Conservation (phyloP, 179 eudicot species). For the Corrigiola litoralis region DNA sequence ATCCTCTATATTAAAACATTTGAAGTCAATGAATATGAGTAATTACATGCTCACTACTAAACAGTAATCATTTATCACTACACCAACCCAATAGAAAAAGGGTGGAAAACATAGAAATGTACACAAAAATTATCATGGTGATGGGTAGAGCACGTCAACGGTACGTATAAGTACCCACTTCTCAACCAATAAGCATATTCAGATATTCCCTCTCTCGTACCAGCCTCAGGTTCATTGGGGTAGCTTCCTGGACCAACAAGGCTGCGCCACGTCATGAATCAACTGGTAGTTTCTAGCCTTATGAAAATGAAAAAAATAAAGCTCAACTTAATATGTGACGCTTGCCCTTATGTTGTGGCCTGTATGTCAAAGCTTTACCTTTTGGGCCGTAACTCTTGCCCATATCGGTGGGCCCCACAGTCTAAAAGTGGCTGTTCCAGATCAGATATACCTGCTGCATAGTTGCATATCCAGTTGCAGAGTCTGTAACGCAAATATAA, state of each 20-base stretch:
- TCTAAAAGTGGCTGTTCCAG: constrained; percentile 6
- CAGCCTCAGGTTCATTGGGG: not conserved
- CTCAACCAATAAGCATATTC: constrained; percentile 18
- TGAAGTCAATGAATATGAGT: no score
- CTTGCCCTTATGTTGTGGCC: constrained; percentile 2
- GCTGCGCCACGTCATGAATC: constrained; percentile 14
- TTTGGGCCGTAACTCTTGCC: constrained; percentile 1
- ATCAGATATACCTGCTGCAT: constrained; percentile 6
- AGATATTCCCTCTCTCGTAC: constrained; percentile 10
- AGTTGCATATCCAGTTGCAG: no score
- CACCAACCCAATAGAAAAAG: no score
- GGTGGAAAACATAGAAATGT: not conserved
- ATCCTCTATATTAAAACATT: no score
- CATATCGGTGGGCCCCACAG: constrained; percentile 16
- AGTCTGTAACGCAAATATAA: no score
- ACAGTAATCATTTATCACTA: no score
- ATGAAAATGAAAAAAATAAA: no score
- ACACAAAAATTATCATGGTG: not conserved
- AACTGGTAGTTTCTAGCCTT: constrained; percentile 1
- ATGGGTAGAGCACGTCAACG: constrained; percentile 21
- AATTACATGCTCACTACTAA: no score
- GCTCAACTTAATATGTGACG: not conserved
- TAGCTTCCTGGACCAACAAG: constrained; percentile 4
- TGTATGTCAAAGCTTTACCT: constrained; percentile 1
- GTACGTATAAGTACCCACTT: constrained; percentile 23